Base-by-base conservation (phyloP, 2,329 filamentous ascomycete genomes). In the Stagonosporopsis tanaceti region DNA sequence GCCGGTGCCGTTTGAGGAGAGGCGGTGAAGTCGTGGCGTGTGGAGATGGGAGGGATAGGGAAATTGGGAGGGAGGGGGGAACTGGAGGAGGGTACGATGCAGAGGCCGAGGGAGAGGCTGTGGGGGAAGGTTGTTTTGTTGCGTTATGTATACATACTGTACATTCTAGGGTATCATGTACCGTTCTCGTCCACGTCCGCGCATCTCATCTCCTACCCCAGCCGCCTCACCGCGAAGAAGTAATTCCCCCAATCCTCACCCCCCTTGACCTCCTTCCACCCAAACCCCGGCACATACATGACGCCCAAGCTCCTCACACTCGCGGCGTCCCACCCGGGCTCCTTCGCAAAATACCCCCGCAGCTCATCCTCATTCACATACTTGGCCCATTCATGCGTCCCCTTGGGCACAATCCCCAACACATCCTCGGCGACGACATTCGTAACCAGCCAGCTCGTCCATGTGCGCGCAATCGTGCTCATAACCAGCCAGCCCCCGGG, bases 331-430 rank as follows among this genome's bases (percentile, higher is more conserved):
- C 80, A 71, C 9, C 79, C 78, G 20, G 61, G 53, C 65, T 77
- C 70, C 59, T 72, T 73, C 35, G 63, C 70, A 62, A 81, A 81
- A 78, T 80, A 84, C 4, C 64, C 72, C 64, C 77, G 73, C 72
- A 96, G 76, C 82, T 98, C 94, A 14, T 85, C 81, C 62, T 91
- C 90, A 72, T 97, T 95, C 65, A 99, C 89, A 78, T 98, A 99
- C 80, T 98, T 96, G 61, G 84, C 83, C 95, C 95, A 99, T 76
- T 97, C 93, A 78, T 99, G 95, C 44, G 95, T 99, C 1, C 95
- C 95, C 63, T 85, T 86, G 9, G 95, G 95, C 54, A 99, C 95
- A 60, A 98, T 92, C 5, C 91, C 83, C 73, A 96, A 69, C 56
- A 97, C 74, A 78, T 95, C 91, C 79, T 99, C 95, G 0, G 95